Evolutionary conservation across 1,284 basidiomycete species (phyloP).

Genomic region (Fereydounia khargensis): DNA sequence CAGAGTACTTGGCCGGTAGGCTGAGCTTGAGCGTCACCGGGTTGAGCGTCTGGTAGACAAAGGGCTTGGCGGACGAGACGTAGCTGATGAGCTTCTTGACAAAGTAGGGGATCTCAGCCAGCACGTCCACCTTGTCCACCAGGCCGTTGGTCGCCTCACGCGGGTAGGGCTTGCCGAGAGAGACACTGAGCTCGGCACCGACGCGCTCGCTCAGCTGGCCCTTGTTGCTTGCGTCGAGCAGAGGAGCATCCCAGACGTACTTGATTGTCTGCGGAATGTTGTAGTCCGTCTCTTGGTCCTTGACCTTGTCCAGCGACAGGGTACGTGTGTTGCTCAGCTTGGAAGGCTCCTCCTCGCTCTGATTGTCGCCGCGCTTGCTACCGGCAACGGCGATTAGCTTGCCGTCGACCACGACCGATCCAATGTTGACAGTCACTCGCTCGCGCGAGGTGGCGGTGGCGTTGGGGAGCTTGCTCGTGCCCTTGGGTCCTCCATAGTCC

Average conservation of each 20-base stretch:
- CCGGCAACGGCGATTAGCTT: slow-evolving; percentile 71
- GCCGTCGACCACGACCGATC: slow-evolving; percentile 74
- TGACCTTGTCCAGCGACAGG: slow-evolving; percentile 66
- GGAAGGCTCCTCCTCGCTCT: slow-evolving; percentile 16
- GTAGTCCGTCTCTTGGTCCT: slow-evolving; percentile 77
- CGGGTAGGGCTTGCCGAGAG: slow-evolving; percentile 45
- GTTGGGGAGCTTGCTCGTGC: not conserved
- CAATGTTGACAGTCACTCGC: slow-evolving; percentile 69
- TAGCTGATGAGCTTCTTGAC: slow-evolving; percentile 85
- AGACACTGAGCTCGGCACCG: slow-evolving; percentile 26
- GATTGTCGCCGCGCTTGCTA: slow-evolving; percentile 53
- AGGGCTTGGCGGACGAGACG: slow-evolving; percentile 86
- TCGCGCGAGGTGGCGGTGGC: slow-evolving; percentile 9
- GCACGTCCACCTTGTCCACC: slow-evolving; percentile 93
- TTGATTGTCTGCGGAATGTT: slow-evolving; percentile 69
- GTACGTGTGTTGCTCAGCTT: slow-evolving; percentile 70
- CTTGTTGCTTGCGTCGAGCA: slow-evolving; percentile 57
- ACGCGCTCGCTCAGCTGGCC: slow-evolving; percentile 23
- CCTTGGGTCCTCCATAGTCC: slow-evolving; percentile 39
- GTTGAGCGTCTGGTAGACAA: slow-evolving; percentile 88
- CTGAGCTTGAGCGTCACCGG: slow-evolving; percentile 69
- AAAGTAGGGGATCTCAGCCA: slow-evolving; percentile 91
- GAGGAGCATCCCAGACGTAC: slow-evolving; percentile 77
- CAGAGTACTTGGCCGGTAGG: slow-evolving; percentile 60
- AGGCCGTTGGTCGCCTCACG: slow-evolving; percentile 65